Conservation (phyloP, 129 eudicot species). For the Gnaphalium uliginosum region DNA sequence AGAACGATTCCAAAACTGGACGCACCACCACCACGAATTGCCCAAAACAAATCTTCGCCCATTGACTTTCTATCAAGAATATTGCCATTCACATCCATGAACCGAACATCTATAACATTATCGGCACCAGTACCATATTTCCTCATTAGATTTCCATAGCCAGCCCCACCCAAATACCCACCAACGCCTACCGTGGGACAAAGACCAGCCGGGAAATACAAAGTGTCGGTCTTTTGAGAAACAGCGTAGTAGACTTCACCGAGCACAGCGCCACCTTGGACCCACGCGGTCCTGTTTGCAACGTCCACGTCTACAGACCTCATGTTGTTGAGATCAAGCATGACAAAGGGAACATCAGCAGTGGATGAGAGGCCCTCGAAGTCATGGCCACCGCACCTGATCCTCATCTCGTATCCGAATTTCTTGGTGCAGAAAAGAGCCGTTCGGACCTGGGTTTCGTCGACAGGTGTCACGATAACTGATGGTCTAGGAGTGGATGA, state of each 20-base stretch:
- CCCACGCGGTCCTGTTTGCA: background rate
- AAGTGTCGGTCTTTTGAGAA: slow-evolving; percentile 2
- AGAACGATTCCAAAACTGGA: slow-evolving; percentile 31
- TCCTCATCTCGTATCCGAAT: slow-evolving; percentile 18
- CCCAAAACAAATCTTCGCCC: slow-evolving; percentile 32
- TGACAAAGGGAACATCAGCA: slow-evolving; percentile 27
- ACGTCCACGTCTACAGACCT: slow-evolving; percentile 23
- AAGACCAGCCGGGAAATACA: slow-evolving; percentile 28
- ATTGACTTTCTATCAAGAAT: slow-evolving; percentile 20
- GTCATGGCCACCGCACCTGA: slow-evolving; percentile 26
- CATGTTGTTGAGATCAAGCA: slow-evolving; percentile 29
- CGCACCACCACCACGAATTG: slow-evolving; percentile 25
- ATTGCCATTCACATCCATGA: slow-evolving; percentile 27
- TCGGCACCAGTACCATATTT: slow-evolving; percentile 20
- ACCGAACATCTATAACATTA: slow-evolving; percentile 23
- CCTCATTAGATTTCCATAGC: slow-evolving; percentile 28
- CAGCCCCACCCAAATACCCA: slow-evolving; percentile 27
- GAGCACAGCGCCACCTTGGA: slow-evolving; percentile 17
- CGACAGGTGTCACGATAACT: slow-evolving; percentile 24
- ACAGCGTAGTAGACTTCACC: slow-evolving; percentile 20
- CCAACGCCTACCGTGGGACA: slow-evolving; percentile 25
- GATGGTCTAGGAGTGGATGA: slow-evolving; percentile 14
- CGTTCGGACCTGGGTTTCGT: slow-evolving; percentile 19
- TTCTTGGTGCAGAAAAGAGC: slow-evolving; percentile 4
- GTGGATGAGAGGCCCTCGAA: slow-evolving; percentile 31